Evolutionary conservation across 139 green algal species (phyloP).

Genomic region (Tetradesmus obliquus): DNA sequence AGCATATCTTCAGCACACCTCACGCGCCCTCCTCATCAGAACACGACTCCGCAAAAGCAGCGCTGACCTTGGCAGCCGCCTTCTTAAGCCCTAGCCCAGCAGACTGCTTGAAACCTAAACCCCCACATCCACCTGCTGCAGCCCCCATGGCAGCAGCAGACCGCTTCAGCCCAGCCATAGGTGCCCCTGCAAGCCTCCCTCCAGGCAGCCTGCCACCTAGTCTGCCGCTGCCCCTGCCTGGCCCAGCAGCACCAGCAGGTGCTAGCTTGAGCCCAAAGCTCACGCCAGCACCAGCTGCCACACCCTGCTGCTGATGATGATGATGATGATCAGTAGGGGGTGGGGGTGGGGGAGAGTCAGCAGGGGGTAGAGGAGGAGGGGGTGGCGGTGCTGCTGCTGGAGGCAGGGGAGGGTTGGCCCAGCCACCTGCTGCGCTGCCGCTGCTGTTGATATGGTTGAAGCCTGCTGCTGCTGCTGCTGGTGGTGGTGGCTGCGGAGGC

Average conservation of each 20-base stretch:
- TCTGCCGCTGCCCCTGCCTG: background rate
- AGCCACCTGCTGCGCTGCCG: background rate
- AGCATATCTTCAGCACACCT: background rate
- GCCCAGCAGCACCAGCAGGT: background rate
- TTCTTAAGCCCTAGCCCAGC: background rate
- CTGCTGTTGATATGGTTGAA: background rate
- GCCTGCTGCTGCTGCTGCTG: background rate
- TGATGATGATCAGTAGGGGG: background rate
- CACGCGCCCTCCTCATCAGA: conserved; percentile 26
- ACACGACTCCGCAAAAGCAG: conserved; percentile 37
- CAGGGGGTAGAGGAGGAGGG: background rate
- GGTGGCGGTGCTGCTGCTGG: conserved; percentile 17
- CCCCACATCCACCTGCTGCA: background rate
- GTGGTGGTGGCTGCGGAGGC: background rate
- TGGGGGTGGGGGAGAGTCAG: background rate
- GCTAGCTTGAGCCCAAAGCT: background rate
- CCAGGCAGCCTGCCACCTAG: background rate
- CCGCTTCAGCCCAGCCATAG: background rate
- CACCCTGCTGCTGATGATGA: background rate
- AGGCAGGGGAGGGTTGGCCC: background rate
- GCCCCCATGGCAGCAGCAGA: background rate
- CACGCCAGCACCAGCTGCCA: background rate
- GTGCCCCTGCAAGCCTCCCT: background rate
- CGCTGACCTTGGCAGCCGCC: conserved; percentile 11
- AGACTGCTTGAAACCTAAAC: background rate